phyloP scores from a whole-genome alignment of 1,139 yeast species.

The Suhomyces chickasaworum region DNA sequence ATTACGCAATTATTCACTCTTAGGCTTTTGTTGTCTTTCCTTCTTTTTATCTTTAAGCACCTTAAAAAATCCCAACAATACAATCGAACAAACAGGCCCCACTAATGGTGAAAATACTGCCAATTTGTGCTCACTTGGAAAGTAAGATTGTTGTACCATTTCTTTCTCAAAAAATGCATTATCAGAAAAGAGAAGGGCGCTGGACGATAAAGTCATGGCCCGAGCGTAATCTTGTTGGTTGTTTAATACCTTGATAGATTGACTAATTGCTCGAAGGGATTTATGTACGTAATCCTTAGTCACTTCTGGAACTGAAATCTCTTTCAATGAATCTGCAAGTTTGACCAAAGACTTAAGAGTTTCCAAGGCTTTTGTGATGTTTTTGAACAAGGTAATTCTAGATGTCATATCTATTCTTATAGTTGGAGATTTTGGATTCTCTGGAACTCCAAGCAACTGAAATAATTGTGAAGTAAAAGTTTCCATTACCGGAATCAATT shows the following conservation, averaged over 20 bases:
- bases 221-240: conserved; percentile 35
- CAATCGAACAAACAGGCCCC: conserved; percentile 82
- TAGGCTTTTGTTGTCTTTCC: conserved; percentile 13
- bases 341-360: conserved; percentile 72
- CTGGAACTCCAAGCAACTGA: conserved; percentile 69
- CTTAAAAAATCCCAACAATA: conserved; percentile 55
- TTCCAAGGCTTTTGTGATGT: conserved; percentile 50
- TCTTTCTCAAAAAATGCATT: conserved; percentile 88
- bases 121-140: conserved; percentile 92
- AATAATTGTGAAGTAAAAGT: conserved; percentile 75
- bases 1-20: conserved; percentile 5
- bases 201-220: conserved; percentile 57
- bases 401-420: conserved; percentile 69
- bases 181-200: conserved; percentile 60
- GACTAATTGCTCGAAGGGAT: conserved; percentile 38
- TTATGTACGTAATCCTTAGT: conserved; percentile 52
- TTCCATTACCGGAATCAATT: conserved; percentile 62
- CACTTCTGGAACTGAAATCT: conserved; percentile 79
- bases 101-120: conserved; percentile 89
- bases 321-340: conserved; percentile 65
- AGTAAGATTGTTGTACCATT: conserved; percentile 92
- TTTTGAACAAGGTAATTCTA: conserved; percentile 57
- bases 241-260: conserved; percentile 33
- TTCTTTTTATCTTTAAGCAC: conserved; percentile 27
- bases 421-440: conserved; percentile 52